Evolutionary conservation across 345 rosid species (phyloP).

Genomic region (Conringia planisiliqua): DNA sequence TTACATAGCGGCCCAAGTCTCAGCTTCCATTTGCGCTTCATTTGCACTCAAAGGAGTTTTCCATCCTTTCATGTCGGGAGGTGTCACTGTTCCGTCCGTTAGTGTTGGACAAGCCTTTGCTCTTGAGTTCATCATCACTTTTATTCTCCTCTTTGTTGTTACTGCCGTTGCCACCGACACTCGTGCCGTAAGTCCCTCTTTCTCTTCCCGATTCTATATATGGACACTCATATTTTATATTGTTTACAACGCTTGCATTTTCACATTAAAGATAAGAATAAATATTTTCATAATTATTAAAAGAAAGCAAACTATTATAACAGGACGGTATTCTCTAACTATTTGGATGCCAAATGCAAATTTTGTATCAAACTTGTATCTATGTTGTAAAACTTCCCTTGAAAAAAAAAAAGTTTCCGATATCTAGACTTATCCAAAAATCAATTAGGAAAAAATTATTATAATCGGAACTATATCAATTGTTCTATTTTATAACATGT

Average conservation of each 20-base stretch:
- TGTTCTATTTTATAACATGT: neutral
- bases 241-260: neutral
- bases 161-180: slow-evolving; percentile 98
- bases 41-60: slow-evolving; percentile 87
- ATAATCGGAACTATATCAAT: neutral
- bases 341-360: neutral
- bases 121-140: slow-evolving; percentile 87
- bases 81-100: slow-evolving; percentile 94
- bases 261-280: neutral
- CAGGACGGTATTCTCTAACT: neutral
- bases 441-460: neutral
- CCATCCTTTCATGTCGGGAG: slow-evolving; percentile 88
- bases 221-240: neutral
- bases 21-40: slow-evolving; percentile 89
- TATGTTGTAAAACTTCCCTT: neutral
- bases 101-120: slow-evolving; percentile 80
- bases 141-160: slow-evolving; percentile 85
- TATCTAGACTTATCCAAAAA: neutral
- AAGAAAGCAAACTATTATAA: neutral
- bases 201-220: neutral
- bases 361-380: neutral
- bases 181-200: slow-evolving; percentile 65
- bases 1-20: slow-evolving; percentile 80
- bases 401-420: neutral
- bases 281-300: neutral